Conservation (phyloP, 2,329 filamentous ascomycete genomes). For the Penicillium carneum region DNA sequence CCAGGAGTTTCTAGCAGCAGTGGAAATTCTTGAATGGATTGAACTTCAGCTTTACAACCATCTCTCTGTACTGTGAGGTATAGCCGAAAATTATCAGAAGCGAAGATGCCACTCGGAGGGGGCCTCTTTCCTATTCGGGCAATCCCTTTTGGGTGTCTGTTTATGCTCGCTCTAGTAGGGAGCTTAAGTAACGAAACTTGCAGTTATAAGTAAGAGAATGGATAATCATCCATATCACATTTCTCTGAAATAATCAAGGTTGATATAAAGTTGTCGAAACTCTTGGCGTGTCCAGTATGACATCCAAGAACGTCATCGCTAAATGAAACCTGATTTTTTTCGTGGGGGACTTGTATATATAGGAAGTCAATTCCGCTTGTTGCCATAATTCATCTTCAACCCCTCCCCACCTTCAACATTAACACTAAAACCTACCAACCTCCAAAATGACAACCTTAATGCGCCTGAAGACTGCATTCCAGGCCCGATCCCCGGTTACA, state of each 20-base stretch:
- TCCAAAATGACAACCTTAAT: conserved; percentile 10
- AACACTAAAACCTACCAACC: not conserved
- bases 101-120: not conserved
- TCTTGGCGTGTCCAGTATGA: conserved; percentile 18
- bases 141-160: not conserved
- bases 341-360: not conserved
- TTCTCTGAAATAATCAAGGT: not conserved
- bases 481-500: not conserved
- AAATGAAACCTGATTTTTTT: conserved; percentile 14
- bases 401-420: not conserved
- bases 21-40: not conserved
- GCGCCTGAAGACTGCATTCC: conserved; percentile 5
- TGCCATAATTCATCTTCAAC: not conserved
- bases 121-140: not conserved
- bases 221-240: not conserved
- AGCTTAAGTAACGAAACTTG: not conserved
- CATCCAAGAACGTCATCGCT: conserved; percentile 14
- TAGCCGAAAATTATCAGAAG: not conserved
- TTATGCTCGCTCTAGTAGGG: not conserved
- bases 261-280: conserved; percentile 10
- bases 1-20: not conserved
- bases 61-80: not conserved
- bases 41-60: not conserved
- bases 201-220: not conserved
- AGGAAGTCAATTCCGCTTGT: not conserved